Base-by-base conservation (phyloP, 352 stramenopile species). In the Elongisporangium undulatum region DNA sequence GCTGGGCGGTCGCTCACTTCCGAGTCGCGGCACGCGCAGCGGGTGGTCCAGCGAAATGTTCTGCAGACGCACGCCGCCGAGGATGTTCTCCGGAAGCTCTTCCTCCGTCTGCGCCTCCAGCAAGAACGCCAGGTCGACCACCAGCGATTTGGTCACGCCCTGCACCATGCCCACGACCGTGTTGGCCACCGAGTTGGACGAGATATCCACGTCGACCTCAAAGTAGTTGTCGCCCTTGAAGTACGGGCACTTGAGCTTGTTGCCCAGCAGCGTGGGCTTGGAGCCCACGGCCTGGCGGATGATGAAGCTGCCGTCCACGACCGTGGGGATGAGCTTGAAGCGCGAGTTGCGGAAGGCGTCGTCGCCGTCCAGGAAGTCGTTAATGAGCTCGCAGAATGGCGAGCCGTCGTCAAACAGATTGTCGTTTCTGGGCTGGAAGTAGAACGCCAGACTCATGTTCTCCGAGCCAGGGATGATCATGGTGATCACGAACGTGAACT, bases 321-420 rank as follows among this genome's bases (percentile, higher is more conserved):
- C 80, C 8, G 87, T 96, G 22, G 97, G 97, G 66, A 99, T 99
- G 53, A 99, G 75, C 79, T 99, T 99, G 78, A 99, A 99, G 15
- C 95, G 94, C 51, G 89, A 94, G 71, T 99, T 97, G 24, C 96
- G 89, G 68, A 98, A 98, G 53, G 79, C 67, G 70, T 99, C 95
- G 66, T 96, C 90, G 54, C 94, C 96, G 72, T 98, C 97, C 23
- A 97, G 81, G 23, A 98, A 97, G 59, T 92, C 83, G 56, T 94
- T 93, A 19, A 96, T 69, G 51, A 97, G 70, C 56, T 94, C 85
- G 16, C 85, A 95, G 62, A 97, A 95, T 7, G 87, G 68, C 38
- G 90, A 96, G 59, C 85, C 84, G 51, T 95, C 82, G 51, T 96
- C 86, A 51, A 97, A 94, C 26, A 96, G 59, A 51, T 90, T 92